A percentile compares a stretch with the other conserved stretches of the same genome.
These are phyloP conservation scores for Rhodotorula sp. DNA, from an alignment of 1,284 basidiomycete genomes.

Conservation along the genomic window DNA sequence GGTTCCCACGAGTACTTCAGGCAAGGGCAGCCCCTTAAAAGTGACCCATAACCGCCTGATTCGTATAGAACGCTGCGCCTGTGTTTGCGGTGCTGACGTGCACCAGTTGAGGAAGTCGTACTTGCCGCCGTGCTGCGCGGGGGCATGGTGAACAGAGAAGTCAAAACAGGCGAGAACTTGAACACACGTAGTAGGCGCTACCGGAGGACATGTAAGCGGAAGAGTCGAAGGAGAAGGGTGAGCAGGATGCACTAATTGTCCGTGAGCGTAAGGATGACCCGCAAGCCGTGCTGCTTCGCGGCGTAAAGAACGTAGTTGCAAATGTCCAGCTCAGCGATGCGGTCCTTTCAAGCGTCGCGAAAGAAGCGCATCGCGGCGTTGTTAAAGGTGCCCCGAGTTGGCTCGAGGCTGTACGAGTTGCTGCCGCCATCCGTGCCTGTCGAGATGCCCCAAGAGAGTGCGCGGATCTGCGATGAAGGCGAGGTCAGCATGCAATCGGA, in stretches of 20 bases:
- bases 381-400: background rate
- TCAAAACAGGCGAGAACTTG: background rate
- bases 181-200: background rate
- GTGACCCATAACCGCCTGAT: background rate
- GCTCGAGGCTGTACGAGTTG: slow-evolving; percentile 14
- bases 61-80: slow-evolving; percentile 4
- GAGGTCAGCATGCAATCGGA: no score
- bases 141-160: no score
- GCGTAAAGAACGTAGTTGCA: slow-evolving; percentile 29
- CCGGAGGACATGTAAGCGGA: background rate
- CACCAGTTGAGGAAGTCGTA: slow-evolving; percentile 24
- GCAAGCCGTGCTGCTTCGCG: slow-evolving; percentile 22
- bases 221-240: background rate
- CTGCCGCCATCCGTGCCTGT: background rate
- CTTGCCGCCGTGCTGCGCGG: slow-evolving; percentile 17
- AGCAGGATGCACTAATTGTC: slow-evolving; percentile 13
- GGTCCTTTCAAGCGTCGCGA: slow-evolving; percentile 2
- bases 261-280: slow-evolving; percentile 25
- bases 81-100: background rate
- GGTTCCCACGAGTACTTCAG: no score
- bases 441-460: slow-evolving; percentile 17
- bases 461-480: slow-evolving; percentile 1
- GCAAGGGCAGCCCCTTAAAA: no score
- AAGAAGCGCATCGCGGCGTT: background rate
- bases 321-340: background rate